phyloP scores from a whole-genome alignment of 2,329 filamentous ascomycete species.

The Byssochlamys sp. region DNA sequence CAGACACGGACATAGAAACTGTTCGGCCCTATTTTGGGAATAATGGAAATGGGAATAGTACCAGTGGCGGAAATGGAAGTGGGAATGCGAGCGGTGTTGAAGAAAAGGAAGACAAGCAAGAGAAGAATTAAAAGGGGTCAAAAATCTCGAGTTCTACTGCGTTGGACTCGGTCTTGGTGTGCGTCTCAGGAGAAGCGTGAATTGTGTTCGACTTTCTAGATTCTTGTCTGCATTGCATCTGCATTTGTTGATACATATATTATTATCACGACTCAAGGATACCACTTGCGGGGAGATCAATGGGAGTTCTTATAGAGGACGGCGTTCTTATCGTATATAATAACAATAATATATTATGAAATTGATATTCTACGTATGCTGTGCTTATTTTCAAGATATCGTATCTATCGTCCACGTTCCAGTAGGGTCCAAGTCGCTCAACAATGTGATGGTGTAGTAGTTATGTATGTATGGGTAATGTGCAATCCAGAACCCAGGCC shows the following conservation, averaged over 20 bases:
- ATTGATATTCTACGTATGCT: background rate
- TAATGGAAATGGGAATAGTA: constrained; percentile 1
- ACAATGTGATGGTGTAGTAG: too few species aligned
- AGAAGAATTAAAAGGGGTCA: background rate
- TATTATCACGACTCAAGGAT: background rate
- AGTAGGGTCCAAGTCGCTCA: too few species aligned
- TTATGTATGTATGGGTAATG: too few species aligned
- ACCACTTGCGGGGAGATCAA: background rate
- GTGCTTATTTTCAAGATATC: background rate
- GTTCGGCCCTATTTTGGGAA: constrained; percentile 20
- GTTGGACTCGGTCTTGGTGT: too few species aligned
- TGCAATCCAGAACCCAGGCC: too few species aligned
- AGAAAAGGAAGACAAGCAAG: background rate
- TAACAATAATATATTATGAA: background rate
- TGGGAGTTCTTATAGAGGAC: background rate
- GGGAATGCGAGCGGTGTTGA: background rate
- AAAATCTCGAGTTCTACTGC: too few species aligned
- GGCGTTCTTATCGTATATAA: background rate
- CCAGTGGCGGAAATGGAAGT: background rate
- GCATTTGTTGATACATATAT: background rate
- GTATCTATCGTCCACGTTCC: background rate
- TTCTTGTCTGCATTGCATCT: background rate
- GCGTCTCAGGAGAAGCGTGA: too few species aligned
- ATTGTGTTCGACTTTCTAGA: too few species aligned
- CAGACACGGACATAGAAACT: background rate